Evolutionary conservation across 23 red algal genomes (phyloP).

Genomic region (Gracilaria vermiculophylla): DNA sequence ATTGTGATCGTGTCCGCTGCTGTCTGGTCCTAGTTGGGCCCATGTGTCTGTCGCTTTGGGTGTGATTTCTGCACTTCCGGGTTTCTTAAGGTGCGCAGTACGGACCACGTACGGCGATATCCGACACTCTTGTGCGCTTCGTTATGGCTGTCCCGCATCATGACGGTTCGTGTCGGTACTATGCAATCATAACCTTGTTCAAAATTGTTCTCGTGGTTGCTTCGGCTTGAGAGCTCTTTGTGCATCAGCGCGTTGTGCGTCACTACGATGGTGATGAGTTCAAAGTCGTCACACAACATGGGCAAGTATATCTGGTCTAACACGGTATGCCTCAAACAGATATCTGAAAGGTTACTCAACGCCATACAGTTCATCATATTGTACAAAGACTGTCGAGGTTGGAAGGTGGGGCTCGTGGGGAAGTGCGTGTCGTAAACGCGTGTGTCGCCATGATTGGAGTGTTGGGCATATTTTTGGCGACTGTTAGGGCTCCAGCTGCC

Average conservation of each 20-base stretch:
- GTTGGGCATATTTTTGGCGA: conserved; percentile 54
- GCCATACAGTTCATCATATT: conserved; percentile 10
- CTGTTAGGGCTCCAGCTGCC: conserved; percentile 20
- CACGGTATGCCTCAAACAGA: neutral
- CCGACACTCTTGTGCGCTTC: neutral
- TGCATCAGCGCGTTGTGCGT: neutral
- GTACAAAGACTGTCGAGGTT: conserved; percentile 17
- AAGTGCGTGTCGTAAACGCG: neutral
- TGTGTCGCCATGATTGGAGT: conserved; percentile 27
- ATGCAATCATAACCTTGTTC: no score
- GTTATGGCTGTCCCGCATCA: conserved; percentile 1
- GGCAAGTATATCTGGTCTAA: neutral
- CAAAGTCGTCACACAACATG: neutral
- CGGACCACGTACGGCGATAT: neutral
- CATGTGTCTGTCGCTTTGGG: neutral
- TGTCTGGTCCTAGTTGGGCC: neutral
- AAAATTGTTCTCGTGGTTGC: neutral
- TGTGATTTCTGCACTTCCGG: neutral
- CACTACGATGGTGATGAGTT: no score
- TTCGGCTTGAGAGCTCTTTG: neutral
- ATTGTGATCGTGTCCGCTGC: neutral
- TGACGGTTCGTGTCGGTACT: no score
- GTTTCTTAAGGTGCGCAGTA: neutral
- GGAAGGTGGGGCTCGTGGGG: conserved; percentile 7
- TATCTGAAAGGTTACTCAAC: neutral